phyloP scores from a whole-genome alignment of 2,329 filamentous ascomycete genomes.

The Cryphonectria naterciae region DNA sequence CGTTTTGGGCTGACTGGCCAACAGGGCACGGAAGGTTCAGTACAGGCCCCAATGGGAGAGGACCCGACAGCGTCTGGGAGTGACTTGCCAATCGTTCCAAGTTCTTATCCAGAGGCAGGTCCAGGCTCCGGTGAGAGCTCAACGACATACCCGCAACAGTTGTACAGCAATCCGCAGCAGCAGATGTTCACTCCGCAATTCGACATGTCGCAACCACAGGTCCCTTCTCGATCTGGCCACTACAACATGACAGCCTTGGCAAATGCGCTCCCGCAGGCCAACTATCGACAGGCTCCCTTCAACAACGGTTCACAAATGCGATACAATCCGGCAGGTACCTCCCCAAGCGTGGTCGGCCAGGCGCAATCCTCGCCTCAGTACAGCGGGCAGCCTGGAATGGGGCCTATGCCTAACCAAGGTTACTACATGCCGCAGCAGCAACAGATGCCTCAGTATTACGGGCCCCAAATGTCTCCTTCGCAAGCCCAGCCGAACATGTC shows the following conservation, averaged over 20 bases:
- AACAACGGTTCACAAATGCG: constrained; percentile 41
- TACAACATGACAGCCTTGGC: constrained; percentile 55
- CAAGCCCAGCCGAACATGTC: constrained; percentile 42
- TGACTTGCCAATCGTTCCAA: constrained; percentile 35
- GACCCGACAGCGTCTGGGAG: constrained; percentile 34
- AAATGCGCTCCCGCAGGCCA: constrained; percentile 47
- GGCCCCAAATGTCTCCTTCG: constrained; percentile 43
- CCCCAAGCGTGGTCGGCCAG: constrained; percentile 45
- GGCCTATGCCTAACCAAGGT: constrained; percentile 44
- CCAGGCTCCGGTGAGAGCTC: constrained; percentile 33
- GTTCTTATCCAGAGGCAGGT: constrained; percentile 31
- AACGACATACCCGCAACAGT: constrained; percentile 38
- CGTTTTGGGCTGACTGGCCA: constrained; percentile 19
- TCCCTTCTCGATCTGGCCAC: constrained; percentile 37
- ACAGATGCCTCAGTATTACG: constrained; percentile 51
- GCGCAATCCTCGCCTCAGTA: constrained; percentile 44
- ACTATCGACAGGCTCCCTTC: constrained; percentile 46
- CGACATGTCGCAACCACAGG: constrained; percentile 45
- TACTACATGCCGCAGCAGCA: constrained; percentile 50
- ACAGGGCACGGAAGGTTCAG: constrained; percentile 11
- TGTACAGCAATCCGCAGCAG: constrained; percentile 42
- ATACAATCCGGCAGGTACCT: constrained; percentile 38
- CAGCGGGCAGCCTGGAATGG: constrained; percentile 42
- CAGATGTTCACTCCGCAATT: constrained; percentile 48
- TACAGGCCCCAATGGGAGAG: constrained; percentile 33